phyloP scores from a whole-genome alignment of 306 rosid species.

The Hippophae gyantsensis region DNA sequence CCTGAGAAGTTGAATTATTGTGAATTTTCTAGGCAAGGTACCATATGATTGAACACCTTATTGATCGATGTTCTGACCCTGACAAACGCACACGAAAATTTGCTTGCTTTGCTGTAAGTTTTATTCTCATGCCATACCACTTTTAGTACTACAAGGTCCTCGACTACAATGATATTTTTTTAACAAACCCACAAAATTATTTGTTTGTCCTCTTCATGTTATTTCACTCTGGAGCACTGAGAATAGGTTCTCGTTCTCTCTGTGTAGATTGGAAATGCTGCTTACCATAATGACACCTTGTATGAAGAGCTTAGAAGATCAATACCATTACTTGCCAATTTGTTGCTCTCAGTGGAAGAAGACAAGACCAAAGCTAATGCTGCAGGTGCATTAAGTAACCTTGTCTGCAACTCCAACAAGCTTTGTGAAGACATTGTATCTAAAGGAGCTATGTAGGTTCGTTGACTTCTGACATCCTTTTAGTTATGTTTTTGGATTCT shows the following conservation, averaged over 20 bases:
- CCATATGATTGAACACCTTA: slow-evolving; percentile 62
- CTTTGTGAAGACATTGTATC: slow-evolving; percentile 81
- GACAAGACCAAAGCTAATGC: slow-evolving; percentile 98
- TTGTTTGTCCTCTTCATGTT: too few relatives aligned
- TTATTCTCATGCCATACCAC: slow-evolving; percentile 9
- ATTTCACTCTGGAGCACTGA: too few relatives aligned
- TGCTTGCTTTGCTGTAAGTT: slow-evolving; percentile 98
- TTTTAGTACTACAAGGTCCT: too few relatives aligned
- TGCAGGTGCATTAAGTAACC: slow-evolving; percentile 96
- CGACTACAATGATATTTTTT: too few relatives aligned
- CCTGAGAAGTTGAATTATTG: slow-evolving; percentile 1
- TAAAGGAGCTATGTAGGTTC: slow-evolving; percentile 89
- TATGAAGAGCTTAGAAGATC: slow-evolving; percentile 73
- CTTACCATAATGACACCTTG: slow-evolving; percentile 62
- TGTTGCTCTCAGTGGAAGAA: slow-evolving; percentile 62
- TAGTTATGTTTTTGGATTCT: not conserved
- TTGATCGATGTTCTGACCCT: slow-evolving; percentile 83
- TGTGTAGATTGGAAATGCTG: slow-evolving; percentile 77
- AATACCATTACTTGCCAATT: slow-evolving; percentile 63
- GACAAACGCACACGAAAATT: slow-evolving; percentile 92
- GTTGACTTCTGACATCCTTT: slow-evolving; percentile 4
- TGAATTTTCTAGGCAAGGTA: slow-evolving; percentile 50
- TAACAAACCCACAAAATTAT: too few relatives aligned
- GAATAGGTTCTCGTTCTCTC: not conserved
- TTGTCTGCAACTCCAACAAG: slow-evolving; percentile 74